These are phyloP conservation scores for Aspergillus funiculosus DNA, from an alignment of 495 filamentous ascomycete genomes.

Conservation along the genomic window DNA sequence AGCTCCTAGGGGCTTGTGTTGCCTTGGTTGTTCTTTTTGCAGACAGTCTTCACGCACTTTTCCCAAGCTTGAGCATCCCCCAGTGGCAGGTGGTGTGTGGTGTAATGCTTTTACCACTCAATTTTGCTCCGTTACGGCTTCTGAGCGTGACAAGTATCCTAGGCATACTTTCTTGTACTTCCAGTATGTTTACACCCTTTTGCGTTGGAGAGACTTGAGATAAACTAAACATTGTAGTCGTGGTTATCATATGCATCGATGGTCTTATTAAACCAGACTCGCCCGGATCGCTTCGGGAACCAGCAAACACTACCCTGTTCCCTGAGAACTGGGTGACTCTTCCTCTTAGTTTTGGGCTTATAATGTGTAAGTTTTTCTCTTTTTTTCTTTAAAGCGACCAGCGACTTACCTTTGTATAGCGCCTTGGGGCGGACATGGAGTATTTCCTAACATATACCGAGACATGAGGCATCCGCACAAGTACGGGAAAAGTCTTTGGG, in stretches of 20 bases:
- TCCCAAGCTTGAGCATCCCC: slow-evolving; percentile 64
- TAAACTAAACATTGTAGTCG: slow-evolving; percentile 50
- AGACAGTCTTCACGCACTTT: slow-evolving; percentile 74
- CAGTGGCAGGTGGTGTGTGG: slow-evolving; percentile 88
- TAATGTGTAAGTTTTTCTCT: slow-evolving; percentile 61
- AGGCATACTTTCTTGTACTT: slow-evolving; percentile 80
- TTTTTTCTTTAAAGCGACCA: background rate
- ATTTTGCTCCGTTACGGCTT: slow-evolving; percentile 76
- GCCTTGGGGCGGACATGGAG: slow-evolving; percentile 91
- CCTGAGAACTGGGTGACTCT: slow-evolving; percentile 83
- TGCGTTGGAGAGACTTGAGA: background rate
- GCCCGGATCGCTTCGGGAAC: slow-evolving; percentile 79
- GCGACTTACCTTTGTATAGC: slow-evolving; percentile 34
- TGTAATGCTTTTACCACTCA: slow-evolving; percentile 72
- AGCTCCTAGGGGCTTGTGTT: slow-evolving; percentile 83
- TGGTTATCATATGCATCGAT: slow-evolving; percentile 72
- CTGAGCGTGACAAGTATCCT: slow-evolving; percentile 87
- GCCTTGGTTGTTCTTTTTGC: slow-evolving; percentile 91
- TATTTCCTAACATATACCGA: slow-evolving; percentile 95
- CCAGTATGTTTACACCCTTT: slow-evolving; percentile 54
- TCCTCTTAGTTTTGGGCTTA: slow-evolving; percentile 87
- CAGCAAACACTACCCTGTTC: slow-evolving; percentile 68
- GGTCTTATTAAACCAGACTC: slow-evolving; percentile 73
- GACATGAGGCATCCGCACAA: slow-evolving; percentile 95
- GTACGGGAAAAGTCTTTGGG: slow-evolving; percentile 67